Conservation (phyloP, 495 filamentous ascomycete species). For the Penicillium antarcticum region DNA sequence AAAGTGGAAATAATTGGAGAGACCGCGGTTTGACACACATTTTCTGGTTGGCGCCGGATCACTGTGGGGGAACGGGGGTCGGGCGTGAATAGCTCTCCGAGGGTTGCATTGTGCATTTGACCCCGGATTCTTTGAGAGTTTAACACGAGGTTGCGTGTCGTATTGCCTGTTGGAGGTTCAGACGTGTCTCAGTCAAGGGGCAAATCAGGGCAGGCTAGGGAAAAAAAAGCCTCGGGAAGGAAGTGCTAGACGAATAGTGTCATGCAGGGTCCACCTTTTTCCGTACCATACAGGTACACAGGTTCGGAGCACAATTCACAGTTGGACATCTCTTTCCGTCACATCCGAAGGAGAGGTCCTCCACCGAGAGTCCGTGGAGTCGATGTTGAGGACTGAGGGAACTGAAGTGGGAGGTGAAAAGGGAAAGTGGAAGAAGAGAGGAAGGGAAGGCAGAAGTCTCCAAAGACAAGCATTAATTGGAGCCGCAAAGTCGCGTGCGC, state of each 20-base stretch:
- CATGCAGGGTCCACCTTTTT: conserved; percentile 7
- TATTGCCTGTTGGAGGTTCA: neutral
- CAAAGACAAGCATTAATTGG: conserved; percentile 3
- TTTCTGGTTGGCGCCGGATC: no score
- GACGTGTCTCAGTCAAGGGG: neutral
- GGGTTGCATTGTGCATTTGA: no score
- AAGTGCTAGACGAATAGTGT: neutral
- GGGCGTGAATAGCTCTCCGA: no score
- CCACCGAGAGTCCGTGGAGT: neutral
- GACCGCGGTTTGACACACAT: no score
- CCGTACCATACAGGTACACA: neutral
- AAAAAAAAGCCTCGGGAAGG: no score
- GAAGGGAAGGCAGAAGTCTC: neutral
- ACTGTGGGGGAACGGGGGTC: no score
- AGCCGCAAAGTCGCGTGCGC: conserved; percentile 6
- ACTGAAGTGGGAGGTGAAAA: no score
- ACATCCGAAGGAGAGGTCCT: neutral
- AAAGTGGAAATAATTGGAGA: no score
- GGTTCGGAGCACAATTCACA: neutral
- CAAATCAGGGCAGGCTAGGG: neutral
- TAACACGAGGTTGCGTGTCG: conserved; percentile 2
- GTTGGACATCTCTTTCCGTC: neutral
- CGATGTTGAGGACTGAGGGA: no score
- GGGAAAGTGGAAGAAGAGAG: no score
- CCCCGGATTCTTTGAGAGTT: no score